Base-by-base conservation (phyloP, 169 alveolate genomes). In the Plasmodium sp. region DNA sequence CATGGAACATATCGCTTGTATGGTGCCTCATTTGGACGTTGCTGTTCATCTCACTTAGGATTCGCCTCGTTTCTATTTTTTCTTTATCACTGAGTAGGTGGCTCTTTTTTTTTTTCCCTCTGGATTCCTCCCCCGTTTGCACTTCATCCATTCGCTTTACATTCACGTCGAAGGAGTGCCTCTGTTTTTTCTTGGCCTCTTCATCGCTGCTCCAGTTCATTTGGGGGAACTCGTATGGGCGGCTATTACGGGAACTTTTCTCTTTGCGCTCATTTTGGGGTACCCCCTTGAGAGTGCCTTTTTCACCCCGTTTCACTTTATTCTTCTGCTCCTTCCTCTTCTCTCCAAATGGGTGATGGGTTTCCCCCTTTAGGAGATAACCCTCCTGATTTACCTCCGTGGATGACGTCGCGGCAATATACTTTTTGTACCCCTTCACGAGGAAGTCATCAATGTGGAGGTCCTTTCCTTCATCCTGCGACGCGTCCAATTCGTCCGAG, bases 401-500 rank as follows among this genome's bases (percentile, higher is more conserved):
- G n/a, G 73, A 22, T 27, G 48, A 10, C 5, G 79, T 73, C 1
- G 31, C 6, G 18, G 84, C 31, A 18, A 80, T 67, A 74, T 80
- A 79, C 33, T 62, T 90, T 81, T 90, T 90, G 74, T 90, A 90
- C 45, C 54, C 88, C 27, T 80, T 18, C 51, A 90, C 54, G 51
- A 90, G 83, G 67, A 41, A 43, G 33, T 90, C 73, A 62, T 79
- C 94, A 58, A 58, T 80, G 36, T 41, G 51, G 43, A 79, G 27
- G 39, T 85, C 86, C 12, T 85, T 67, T 9, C 75, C 82, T n/a
- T 74, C 85, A 3, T 34, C 77, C 71, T 56, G 62, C n/a, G 58
- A 5, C 51, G 16, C 54, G 4, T 58, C 80, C 45, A 45, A 16
- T 36, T 84, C 62, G 18, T 39, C 33, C 22, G 62, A 54, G 45